Base-by-base conservation (phyloP, 2,329 filamentous ascomycete genomes). In the Parascedosporium putredinis region DNA sequence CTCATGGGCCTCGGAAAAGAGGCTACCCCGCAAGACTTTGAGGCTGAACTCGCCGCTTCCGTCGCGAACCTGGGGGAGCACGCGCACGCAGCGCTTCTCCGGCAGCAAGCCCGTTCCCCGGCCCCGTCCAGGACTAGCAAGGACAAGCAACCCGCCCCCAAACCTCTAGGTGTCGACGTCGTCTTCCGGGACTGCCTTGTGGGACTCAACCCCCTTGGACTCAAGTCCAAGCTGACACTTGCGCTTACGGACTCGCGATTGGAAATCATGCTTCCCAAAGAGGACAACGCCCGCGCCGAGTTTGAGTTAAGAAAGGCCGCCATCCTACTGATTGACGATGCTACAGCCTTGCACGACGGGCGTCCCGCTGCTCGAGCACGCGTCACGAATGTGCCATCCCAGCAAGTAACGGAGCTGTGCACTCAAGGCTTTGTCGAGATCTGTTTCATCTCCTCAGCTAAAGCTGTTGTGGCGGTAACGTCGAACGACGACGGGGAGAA, bases 391-490 rank as follows among this genome's bases (percentile, higher is more conserved):
- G 20, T 34, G 45, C n/a, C 49, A 44, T 45, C 57, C 1, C 36
- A 51, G 8, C 77, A 81, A 57, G 71, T 80, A n/a, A 62, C 69
- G 2, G 73, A 76, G 34, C 65, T 84, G 50, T 78, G 80, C 49
- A 69, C 76, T 5, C 73, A 76, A 57, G 93, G 93, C 1, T 98
- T 83, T 60, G 88, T 95, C 5, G 84, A 88, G 40, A 81, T 98
- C 29, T 89, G 87, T 57, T 88, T 86, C 45, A 86, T 96, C 42
- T 94, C 89, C 16, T 84, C 89, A 2, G 89, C 90, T 1, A 85
- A 81, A 53, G 78, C 81, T 1, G 69, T 71, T 2, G 73, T 93
- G 2, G 77, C 79, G 44, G 70, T 90, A 10, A 67, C 71, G 20
- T 70, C 74, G 8, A 71, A 75, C 36, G 70, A 70, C 1, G 50